phyloP scores from a whole-genome alignment of 148 eudicot genomes.

The Rhododendron ferrugineum region DNA sequence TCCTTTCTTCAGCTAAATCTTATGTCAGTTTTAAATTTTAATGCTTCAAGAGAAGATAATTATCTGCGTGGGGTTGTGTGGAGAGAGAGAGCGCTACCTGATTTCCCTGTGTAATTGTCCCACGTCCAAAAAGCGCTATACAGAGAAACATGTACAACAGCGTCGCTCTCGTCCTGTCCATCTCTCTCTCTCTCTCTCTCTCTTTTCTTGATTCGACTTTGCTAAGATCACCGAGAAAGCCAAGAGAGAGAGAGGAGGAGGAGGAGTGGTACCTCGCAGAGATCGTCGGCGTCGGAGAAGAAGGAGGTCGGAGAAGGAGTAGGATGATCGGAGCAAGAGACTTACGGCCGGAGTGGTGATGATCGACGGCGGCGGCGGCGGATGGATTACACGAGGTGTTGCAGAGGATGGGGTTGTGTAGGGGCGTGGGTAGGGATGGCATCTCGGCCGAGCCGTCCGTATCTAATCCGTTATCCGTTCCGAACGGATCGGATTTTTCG shows the following conservation, averaged over 20 bases:
- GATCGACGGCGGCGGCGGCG: no score
- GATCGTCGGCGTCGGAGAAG: no score
- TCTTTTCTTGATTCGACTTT: not conserved
- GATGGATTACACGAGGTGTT: no score
- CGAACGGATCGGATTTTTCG: no score
- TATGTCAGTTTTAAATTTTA: not conserved
- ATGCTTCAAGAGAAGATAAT: not conserved
- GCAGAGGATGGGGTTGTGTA: no score
- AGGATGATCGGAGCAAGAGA: no score
- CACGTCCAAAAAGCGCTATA: not conserved
- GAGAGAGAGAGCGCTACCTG: not conserved
- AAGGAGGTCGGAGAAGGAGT: no score
- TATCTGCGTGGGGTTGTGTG: not conserved
- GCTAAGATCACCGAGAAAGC: not conserved
- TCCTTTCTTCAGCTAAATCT: not conserved
- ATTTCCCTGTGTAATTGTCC: not conserved
- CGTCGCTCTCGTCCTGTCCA: not conserved
- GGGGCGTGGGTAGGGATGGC: no score
- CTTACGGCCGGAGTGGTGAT: no score
- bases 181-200: constrained; percentile 10
- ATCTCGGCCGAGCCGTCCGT: no score
- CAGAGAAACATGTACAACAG: not conserved
- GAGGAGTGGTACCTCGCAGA: no score
- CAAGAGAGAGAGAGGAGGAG: not conserved
- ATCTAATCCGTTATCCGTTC: no score